phyloP scores from a whole-genome alignment of 140 eudicot genomes.

The Stevia rebaudiana region DNA sequence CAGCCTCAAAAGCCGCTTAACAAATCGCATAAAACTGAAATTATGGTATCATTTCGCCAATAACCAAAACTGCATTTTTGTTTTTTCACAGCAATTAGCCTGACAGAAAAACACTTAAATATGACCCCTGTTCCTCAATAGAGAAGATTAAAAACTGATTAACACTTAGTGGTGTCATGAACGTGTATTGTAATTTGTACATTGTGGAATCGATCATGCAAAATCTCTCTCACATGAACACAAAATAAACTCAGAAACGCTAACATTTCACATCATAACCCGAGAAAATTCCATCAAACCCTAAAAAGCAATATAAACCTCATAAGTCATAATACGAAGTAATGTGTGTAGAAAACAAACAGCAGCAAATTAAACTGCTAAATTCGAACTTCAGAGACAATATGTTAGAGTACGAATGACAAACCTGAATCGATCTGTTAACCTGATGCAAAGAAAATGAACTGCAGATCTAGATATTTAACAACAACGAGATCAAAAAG shows the following conservation, averaged over 20 bases:
- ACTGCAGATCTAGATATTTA: conserved; percentile 41
- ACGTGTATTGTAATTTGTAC: not conserved
- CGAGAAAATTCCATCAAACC: conserved; percentile 1
- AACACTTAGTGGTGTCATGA: not conserved
- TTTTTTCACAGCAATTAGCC: not conserved
- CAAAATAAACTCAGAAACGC: not conserved
- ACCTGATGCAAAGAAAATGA: conserved; percentile 12
- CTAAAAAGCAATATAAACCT: not conserved
- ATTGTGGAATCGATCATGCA: not conserved
- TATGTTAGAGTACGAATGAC: not conserved
- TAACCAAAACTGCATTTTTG: not conserved
- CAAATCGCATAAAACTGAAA: not conserved
- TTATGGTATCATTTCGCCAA: conserved; percentile 8
- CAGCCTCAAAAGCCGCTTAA: not conserved
- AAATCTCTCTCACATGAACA: not conserved
- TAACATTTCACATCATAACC: conserved; percentile 5
- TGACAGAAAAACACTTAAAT: not conserved
- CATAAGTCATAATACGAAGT: not conserved
- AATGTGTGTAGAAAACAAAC: not conserved
- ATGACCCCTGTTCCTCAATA: not conserved
- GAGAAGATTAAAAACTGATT: not conserved
- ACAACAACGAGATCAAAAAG: conserved; percentile 9
- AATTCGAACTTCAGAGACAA: not conserved
- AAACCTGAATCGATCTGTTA: conserved; percentile 29
- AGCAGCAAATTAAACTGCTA: conserved; percentile 1